phyloP scores from a whole-genome alignment of 345 rosid species.

The Acer negundo region DNA sequence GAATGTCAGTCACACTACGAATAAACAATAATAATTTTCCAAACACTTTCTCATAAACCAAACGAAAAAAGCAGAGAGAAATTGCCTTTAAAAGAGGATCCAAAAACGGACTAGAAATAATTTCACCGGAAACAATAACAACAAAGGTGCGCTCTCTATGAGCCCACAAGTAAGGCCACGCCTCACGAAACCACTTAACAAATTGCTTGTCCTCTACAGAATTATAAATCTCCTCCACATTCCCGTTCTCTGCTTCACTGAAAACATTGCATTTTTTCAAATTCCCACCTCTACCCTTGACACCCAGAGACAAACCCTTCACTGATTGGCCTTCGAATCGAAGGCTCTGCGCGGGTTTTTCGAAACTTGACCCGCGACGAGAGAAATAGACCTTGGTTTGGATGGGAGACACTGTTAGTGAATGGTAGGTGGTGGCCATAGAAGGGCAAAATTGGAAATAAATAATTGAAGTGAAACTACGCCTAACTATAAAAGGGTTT shows the following conservation, averaged over 20 bases:
- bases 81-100: conserved; percentile 76
- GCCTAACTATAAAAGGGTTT: neutral
- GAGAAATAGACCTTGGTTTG: neutral
- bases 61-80: neutral
- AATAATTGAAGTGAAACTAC: neutral
- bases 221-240: conserved; percentile 34
- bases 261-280: conserved; percentile 35
- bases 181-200: conserved; percentile 97
- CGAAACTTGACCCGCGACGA: neutral
- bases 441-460: conserved; percentile 3
- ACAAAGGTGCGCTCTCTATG: conserved; percentile 79
- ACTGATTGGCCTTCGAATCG: neutral
- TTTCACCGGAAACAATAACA: conserved; percentile 69
- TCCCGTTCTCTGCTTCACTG: conserved; percentile 34
- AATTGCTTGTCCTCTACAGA: conserved; percentile 64
- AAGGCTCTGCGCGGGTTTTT: conserved; percentile 8
- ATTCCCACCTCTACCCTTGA: neutral
- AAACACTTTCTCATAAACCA: neutral
- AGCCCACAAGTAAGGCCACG: conserved; percentile 96
- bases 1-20: neutral
- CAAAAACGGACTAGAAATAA: conserved; percentile 54
- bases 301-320: neutral
- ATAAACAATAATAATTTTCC: conserved; percentile 7
- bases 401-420: neutral
- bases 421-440: conserved; percentile 8